Conservation (phyloP, 805 yeast species). For the Ogataea ganodermae region DNA sequence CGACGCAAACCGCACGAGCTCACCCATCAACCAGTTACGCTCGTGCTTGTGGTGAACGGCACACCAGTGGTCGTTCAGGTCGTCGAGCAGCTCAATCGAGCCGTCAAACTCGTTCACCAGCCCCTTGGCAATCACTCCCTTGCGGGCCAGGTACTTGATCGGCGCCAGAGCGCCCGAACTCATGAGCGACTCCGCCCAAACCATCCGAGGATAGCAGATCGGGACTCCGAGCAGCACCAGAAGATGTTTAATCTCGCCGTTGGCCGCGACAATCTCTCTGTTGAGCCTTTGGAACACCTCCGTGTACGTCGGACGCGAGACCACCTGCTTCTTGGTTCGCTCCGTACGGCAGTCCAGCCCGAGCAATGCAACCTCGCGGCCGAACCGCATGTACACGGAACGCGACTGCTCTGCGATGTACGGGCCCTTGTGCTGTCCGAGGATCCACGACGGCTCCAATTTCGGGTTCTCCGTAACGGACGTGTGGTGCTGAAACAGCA, state of each 20-base stretch:
- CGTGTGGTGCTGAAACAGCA: slow-evolving; percentile 89
- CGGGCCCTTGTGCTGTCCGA: slow-evolving; percentile 61
- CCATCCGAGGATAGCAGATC: slow-evolving; percentile 89
- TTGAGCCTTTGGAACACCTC: slow-evolving; percentile 59
- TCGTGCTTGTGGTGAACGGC: slow-evolving; percentile 83
- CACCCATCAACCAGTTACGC: slow-evolving; percentile 67
- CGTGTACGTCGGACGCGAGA: slow-evolving; percentile 57
- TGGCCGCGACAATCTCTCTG: slow-evolving; percentile 51
- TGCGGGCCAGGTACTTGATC: slow-evolving; percentile 57
- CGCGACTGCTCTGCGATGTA: slow-evolving; percentile 67
- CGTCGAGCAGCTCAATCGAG: slow-evolving; percentile 86
- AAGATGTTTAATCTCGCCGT: slow-evolving; percentile 69
- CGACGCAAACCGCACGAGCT: slow-evolving; percentile 67
- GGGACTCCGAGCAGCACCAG: slow-evolving; percentile 91
- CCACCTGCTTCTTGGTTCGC: slow-evolving; percentile 62
- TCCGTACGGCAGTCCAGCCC: slow-evolving; percentile 96
- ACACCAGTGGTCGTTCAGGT: slow-evolving; percentile 96
- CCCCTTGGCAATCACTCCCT: slow-evolving; percentile 66
- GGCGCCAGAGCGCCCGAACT: slow-evolving; percentile 65
- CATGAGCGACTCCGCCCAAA: slow-evolving; percentile 81
- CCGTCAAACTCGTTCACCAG: slow-evolving; percentile 92
- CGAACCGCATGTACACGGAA: slow-evolving; percentile 72
- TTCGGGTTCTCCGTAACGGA: slow-evolving; percentile 45
- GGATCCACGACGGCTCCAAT: slow-evolving; percentile 60
- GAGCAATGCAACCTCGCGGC: slow-evolving; percentile 66